phyloP scores from a whole-genome alignment of 1,284 basidiomycete genomes.

The Anthracocystis panici-leucophaei region DNA sequence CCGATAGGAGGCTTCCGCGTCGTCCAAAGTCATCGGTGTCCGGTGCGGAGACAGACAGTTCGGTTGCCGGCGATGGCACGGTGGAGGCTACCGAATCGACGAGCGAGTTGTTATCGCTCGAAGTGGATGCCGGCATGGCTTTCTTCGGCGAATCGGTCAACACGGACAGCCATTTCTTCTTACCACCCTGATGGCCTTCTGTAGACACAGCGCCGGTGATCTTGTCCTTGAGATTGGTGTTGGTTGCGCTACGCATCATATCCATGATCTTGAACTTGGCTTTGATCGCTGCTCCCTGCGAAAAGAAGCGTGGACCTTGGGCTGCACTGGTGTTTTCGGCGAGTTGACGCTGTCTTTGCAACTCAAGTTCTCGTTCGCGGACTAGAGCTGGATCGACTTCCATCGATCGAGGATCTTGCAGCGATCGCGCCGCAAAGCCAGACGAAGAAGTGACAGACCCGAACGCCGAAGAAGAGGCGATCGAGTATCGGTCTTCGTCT shows the following conservation, averaged over 20 bases:
- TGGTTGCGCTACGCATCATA: constrained; percentile 48
- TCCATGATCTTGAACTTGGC: constrained; percentile 57
- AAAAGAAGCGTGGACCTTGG: constrained; percentile 51
- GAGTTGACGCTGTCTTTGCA: constrained; percentile 33
- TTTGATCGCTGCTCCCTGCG: constrained; percentile 60
- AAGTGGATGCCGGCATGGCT: constrained; percentile 12
- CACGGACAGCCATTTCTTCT: constrained; percentile 42
- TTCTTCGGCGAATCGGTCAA: constrained; percentile 29
- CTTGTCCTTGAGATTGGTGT: constrained; percentile 44
- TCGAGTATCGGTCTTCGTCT: constrained; percentile 54
- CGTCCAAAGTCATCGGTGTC: constrained; percentile 20
- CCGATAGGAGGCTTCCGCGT: constrained; percentile 26
- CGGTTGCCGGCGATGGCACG: constrained; percentile 15
- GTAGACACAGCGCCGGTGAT: constrained; percentile 18
- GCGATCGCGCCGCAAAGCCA: constrained; percentile 24
- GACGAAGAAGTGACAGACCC: constrained; percentile 46
- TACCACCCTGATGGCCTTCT: constrained; percentile 17
- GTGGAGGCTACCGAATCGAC: constrained; percentile 22
- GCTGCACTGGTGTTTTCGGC: constrained; percentile 55
- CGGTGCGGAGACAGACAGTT: constrained; percentile 1
- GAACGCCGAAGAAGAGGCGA: constrained; percentile 49
- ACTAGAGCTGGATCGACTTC: constrained; percentile 21
- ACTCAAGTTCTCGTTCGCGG: constrained; percentile 35
- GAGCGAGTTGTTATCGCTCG: constrained; percentile 30
- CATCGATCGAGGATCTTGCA: constrained; percentile 12